Evolutionary conservation across 225 moss, liverwort and hornwort species (phyloP).

Genomic region (Bryoerythrophyllum caledonicum): DNA sequence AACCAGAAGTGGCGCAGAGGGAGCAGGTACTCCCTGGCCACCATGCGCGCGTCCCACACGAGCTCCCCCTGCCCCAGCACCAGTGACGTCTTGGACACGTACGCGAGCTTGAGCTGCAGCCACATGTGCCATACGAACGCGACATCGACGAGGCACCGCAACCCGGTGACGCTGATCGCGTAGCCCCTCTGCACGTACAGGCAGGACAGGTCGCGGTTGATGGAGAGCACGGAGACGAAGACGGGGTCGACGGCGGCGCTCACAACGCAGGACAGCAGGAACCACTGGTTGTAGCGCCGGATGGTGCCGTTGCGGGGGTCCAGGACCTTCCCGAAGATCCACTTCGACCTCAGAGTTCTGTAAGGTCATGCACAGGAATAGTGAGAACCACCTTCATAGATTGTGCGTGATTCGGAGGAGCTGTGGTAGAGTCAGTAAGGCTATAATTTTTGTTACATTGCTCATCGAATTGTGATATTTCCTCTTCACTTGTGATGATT

Average conservation of each 20-base stretch:
- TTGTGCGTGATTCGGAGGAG: too few relatives aligned
- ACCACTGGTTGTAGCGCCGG: conserved; percentile 57
- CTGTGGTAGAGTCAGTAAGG: too few relatives aligned
- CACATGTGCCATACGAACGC: conserved; percentile 81
- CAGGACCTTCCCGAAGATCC: conserved; percentile 78
- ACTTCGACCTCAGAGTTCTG: conserved; percentile 19
- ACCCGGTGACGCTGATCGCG: conserved; percentile 37
- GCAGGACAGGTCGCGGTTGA: conserved; percentile 60
- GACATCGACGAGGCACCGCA: conserved; percentile 54
- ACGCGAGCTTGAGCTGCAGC: conserved; percentile 75
- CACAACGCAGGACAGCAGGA: conserved; percentile 61
- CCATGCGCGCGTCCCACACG: conserved; percentile 73
- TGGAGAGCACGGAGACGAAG: conserved; percentile 62
- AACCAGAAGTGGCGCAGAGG: conserved; percentile 64
- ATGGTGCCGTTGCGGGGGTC: conserved; percentile 68
- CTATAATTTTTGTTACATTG: too few relatives aligned
- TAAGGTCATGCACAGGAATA: too few relatives aligned
- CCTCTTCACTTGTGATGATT: too few relatives aligned
- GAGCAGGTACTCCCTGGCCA: conserved; percentile 70
- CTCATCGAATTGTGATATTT: too few relatives aligned
- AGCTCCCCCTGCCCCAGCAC: conserved; percentile 77
- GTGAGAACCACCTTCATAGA: too few relatives aligned
- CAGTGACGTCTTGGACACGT: conserved; percentile 63
- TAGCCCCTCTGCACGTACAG: conserved; percentile 62
- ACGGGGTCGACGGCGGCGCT: conserved; percentile 82